Conservation (phyloP, 495 filamentous ascomycete genomes). For the Schizothecium vesticola region DNA sequence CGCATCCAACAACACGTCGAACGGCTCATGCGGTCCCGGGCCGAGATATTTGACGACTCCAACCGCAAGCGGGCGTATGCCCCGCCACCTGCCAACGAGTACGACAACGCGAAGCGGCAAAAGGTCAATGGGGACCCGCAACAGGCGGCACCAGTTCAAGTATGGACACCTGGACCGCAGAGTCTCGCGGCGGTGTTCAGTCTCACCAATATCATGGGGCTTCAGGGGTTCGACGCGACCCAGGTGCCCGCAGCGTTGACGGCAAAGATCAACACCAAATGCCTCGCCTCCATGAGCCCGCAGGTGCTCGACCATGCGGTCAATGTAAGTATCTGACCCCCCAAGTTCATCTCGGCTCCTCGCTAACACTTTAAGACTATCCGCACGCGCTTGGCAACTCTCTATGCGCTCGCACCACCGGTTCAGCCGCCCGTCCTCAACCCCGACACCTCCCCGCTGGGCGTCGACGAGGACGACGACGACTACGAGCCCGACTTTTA, state of each 20-base stretch:
- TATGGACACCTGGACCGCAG: slow-evolving; percentile 65
- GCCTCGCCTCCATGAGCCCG: slow-evolving; percentile 60
- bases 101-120: slow-evolving; percentile 41
- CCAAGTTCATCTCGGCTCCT: not conserved
- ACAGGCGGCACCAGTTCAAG: slow-evolving; percentile 50
- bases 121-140: slow-evolving; percentile 26
- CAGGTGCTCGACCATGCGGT: slow-evolving; percentile 62
- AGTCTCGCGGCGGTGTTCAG: slow-evolving; percentile 79
- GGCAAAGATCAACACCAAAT: slow-evolving; percentile 66
- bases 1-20: slow-evolving; percentile 82
- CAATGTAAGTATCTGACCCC: slow-evolving; percentile 42
- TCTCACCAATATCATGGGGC: slow-evolving; percentile 63
- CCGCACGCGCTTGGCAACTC: slow-evolving; percentile 33
- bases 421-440: slow-evolving; percentile 36
- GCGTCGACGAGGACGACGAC: slow-evolving; percentile 67
- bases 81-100: slow-evolving; percentile 58
- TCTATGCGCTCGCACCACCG: slow-evolving; percentile 21
- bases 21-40: slow-evolving; percentile 63
- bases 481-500: slow-evolving; percentile 86
- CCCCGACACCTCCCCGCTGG: slow-evolving; percentile 44
- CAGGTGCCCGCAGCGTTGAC: slow-evolving; percentile 68
- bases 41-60: slow-evolving; percentile 70
- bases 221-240: slow-evolving; percentile 77
- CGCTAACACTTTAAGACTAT: slow-evolving; percentile 26
- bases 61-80: slow-evolving; percentile 69